phyloP scores from a whole-genome alignment of 2,329 filamentous ascomycete species.

The Corinectria fuckeliana region DNA sequence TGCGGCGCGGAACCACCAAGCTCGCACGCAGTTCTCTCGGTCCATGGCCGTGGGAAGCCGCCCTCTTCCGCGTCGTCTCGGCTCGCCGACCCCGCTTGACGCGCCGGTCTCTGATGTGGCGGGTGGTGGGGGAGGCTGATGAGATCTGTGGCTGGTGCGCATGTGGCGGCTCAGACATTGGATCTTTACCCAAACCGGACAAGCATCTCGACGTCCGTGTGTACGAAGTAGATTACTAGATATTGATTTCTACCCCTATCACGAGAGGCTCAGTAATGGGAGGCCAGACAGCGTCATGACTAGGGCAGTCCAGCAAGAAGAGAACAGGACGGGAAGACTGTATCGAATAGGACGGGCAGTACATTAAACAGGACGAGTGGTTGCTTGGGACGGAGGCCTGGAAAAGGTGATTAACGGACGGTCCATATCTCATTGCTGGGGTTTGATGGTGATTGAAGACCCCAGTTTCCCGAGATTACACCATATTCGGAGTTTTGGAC shows the following conservation, averaged over 20 bases:
- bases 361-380: background rate
- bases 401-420: background rate
- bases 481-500: background rate
- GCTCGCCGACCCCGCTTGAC: constrained; percentile 23
- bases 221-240: too few relatives aligned
- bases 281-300: background rate
- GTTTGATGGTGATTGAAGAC: background rate
- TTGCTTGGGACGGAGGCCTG: background rate
- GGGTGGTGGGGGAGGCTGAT: constrained; percentile 37
- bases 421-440: background rate
- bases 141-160: background rate
- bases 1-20: constrained; percentile 21
- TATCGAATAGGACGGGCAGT: background rate
- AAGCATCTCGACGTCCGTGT: background rate
- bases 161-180: background rate
- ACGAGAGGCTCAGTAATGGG: background rate
- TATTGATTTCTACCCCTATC: background rate
- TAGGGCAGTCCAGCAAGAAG: background rate
- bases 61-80: constrained; percentile 33
- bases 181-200: background rate
- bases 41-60: constrained; percentile 35
- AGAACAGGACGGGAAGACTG: background rate
- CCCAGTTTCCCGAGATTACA: constrained; percentile 30
- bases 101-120: constrained; percentile 5
- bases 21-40: background rate